Conservation (phyloP, 306 rosid species). For the Gastrolobium villosum region DNA sequence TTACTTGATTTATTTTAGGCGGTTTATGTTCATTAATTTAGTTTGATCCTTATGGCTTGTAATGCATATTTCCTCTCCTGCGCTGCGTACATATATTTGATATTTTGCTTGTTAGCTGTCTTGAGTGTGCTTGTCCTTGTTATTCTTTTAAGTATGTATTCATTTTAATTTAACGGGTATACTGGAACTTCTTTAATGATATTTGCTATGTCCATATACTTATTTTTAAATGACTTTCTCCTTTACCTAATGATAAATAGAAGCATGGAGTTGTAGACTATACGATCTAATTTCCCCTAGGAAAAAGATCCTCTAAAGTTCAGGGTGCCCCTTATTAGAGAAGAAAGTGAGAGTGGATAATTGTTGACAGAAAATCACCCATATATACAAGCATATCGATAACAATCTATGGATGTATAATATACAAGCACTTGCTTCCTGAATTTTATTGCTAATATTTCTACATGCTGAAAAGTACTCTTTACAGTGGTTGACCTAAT, state of each 20-base stretch:
- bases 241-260: background rate
- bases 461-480: background rate
- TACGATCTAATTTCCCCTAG: background rate
- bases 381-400: background rate
- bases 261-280: background rate
- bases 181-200: background rate
- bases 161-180: background rate
- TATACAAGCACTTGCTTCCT: background rate
- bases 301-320: background rate
- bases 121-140: background rate
- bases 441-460: background rate
- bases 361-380: background rate
- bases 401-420: background rate
- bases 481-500: background rate
- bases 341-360: background rate
- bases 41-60: slow-evolving; percentile 2
- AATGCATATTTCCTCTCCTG: background rate
- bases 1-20: background rate
- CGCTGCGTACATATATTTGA: background rate
- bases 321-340: slow-evolving; percentile 2
- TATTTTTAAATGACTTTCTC: background rate
- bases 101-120: slow-evolving; percentile 18
- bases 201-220: background rate
- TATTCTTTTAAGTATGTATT: background rate
- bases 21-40: background rate